Conservation (phyloP, 2,329 filamentous ascomycete species). For the Aureobasidium zeae region DNA sequence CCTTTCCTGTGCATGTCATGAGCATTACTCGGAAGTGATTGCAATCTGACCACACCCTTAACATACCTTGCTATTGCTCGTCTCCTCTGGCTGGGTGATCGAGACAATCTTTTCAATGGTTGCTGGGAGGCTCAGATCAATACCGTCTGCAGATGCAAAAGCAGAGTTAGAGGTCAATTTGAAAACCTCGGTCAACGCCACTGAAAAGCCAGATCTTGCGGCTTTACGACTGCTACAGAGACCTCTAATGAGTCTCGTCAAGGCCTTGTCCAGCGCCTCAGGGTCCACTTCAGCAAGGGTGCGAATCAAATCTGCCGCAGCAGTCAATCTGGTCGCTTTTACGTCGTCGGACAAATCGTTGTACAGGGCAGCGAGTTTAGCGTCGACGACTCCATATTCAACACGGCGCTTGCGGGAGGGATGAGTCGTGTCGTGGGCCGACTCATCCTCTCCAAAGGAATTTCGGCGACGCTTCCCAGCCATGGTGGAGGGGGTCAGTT, state of each 20-base stretch:
- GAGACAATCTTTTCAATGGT: conserved; percentile 44
- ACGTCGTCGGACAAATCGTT: conserved; percentile 40
- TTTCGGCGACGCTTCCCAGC: conserved; percentile 18
- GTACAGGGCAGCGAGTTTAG: conserved; percentile 38
- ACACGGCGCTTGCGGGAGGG: conserved; percentile 25
- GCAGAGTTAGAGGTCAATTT: conserved; percentile 47
- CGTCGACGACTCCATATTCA: conserved; percentile 32
- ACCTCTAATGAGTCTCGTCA: conserved; percentile 61
- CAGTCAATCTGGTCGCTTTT: conserved; percentile 35
- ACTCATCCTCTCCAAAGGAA: conserved; percentile 12
- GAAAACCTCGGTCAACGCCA: conserved; percentile 76
- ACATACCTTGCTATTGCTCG: conserved; percentile 37
- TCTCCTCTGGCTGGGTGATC: conserved; percentile 43
- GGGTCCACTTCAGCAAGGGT: conserved; percentile 32
- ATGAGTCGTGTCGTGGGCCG: conserved; percentile 14
- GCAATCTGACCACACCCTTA: too few relatives aligned
- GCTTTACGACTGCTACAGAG: conserved; percentile 85
- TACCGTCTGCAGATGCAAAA: background rate
- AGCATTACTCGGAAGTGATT: too few relatives aligned
- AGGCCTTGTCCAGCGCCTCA: conserved; percentile 32
- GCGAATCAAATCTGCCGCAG: conserved; percentile 37
- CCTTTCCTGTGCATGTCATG: conserved; percentile 56
- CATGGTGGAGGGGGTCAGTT: conserved; percentile 17
- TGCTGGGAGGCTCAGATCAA: conserved; percentile 12
- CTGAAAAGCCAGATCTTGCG: conserved; percentile 77